Conservation (phyloP, 1,284 basidiomycete genomes). For the Malassezia brasiliensis region DNA sequence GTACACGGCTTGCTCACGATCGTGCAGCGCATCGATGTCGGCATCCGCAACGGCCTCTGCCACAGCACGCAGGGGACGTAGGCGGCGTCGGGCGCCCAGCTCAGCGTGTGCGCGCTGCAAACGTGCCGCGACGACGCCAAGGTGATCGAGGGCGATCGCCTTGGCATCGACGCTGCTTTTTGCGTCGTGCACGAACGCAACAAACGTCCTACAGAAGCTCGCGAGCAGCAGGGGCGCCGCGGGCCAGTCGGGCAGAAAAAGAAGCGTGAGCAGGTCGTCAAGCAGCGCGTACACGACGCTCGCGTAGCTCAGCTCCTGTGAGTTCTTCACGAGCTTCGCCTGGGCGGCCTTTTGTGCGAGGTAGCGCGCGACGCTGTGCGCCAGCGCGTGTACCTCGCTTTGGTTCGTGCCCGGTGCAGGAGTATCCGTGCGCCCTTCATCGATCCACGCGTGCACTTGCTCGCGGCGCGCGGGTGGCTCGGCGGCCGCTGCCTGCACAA, state of each 20-base stretch:
- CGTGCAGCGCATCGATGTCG: constrained; percentile 55
- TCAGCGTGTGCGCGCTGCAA: constrained; percentile 52
- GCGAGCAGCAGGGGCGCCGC: constrained; percentile 64
- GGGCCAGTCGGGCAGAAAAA: constrained; percentile 95
- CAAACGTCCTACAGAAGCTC: constrained; percentile 31
- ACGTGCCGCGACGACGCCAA: constrained; percentile 78
- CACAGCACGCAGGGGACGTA: not conserved
- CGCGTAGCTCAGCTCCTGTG: constrained; percentile 55
- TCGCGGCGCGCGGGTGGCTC: constrained; percentile 19
- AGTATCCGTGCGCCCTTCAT: not conserved
- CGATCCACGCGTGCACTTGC: constrained; percentile 20
- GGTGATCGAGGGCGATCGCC: constrained; percentile 77
- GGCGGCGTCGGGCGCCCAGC: not conserved
- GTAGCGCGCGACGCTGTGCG: constrained; percentile 68
- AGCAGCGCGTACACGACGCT: constrained; percentile 81
- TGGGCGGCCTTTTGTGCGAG: constrained; percentile 57
- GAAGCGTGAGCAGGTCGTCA: constrained; percentile 72
- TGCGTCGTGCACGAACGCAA: constrained; percentile 57
- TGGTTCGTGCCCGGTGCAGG: not conserved
- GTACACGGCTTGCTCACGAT: constrained; percentile 57
- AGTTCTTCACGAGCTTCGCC: constrained; percentile 30
- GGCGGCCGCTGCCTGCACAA: constrained; percentile 71
- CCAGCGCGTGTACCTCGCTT: constrained; percentile 13
- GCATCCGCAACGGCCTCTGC: not conserved
- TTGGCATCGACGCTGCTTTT: constrained; percentile 57